A percentile compares a stretch with the other conserved stretches of the same genome.
Conservation (phyloP, 2,329 filamentous ascomycete species). For the Aspergillus sp. region DNA sequence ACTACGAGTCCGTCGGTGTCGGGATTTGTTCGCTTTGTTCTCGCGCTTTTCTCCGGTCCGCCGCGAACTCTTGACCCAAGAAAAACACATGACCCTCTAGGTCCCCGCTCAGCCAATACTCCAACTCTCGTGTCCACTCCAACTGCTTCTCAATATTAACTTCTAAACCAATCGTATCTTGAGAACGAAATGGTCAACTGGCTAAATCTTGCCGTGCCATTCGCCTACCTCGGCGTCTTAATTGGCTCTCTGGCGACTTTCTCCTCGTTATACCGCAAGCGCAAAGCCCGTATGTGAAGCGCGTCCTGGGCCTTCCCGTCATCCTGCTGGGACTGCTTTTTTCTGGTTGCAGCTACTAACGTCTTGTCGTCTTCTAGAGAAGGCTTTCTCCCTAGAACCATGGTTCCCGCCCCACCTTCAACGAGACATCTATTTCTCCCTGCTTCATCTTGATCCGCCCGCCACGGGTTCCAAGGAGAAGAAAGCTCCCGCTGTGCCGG, state of each 20-base stretch:
- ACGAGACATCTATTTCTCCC: slow-evolving; percentile 90
- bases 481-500: slow-evolving; percentile 70
- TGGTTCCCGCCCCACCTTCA: slow-evolving; percentile 93
- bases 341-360: slow-evolving; percentile 11
- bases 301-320: background rate
- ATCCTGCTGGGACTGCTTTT: slow-evolving; percentile 10
- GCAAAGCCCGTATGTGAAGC: slow-evolving; percentile 70
- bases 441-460: slow-evolving; percentile 73
- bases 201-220: slow-evolving; percentile 79
- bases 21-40: background rate
- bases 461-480: slow-evolving; percentile 54
- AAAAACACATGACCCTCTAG: background rate
- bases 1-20: background rate
- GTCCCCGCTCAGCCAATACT: background rate
- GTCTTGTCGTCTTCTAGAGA: slow-evolving; percentile 50
- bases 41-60: background rate
- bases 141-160: background rate
- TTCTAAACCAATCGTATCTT: slow-evolving; percentile 10
- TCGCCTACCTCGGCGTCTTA: slow-evolving; percentile 86
- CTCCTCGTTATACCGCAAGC: slow-evolving; percentile 86
- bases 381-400: slow-evolving; percentile 81
- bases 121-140: background rate
- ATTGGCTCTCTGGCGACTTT: slow-evolving; percentile 88
- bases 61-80: background rate
- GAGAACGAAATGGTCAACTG: slow-evolving; percentile 62